A percentile compares a stretch with the other conserved stretches of the same genome.
These are phyloP conservation scores for Leishmania guyanensis DNA, from an alignment of 208 protist species.

Conservation along the genomic window DNA sequence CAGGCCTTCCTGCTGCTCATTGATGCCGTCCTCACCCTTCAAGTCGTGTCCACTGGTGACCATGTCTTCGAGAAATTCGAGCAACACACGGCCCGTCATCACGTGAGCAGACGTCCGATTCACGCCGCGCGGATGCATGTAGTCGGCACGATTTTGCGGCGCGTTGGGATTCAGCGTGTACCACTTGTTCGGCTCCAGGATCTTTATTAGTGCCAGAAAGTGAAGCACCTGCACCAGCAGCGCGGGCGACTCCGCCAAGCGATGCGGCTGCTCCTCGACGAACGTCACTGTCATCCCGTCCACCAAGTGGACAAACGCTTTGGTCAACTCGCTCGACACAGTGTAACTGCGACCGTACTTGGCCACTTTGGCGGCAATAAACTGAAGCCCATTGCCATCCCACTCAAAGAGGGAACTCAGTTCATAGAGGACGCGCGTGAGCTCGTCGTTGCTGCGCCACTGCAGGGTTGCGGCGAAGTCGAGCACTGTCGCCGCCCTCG, in stretches of 20 bases:
- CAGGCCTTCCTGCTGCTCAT: not conserved
- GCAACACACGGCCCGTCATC: constrained; percentile 58
- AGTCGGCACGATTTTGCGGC: constrained; percentile 80
- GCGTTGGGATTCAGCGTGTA: constrained; percentile 64
- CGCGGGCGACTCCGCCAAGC: constrained; percentile 53
- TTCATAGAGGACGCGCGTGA: constrained; percentile 68
- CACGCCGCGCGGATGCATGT: constrained; percentile 69
- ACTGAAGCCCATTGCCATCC: constrained; percentile 77
- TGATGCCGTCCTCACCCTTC: not conserved
- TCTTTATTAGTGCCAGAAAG: constrained; percentile 83
- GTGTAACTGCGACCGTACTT: constrained; percentile 78
- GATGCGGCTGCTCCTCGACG: constrained; percentile 65
- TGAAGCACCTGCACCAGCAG: constrained; percentile 74
- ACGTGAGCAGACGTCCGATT: constrained; percentile 54
- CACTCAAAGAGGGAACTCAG: constrained; percentile 65
- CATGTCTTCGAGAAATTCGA: constrained; percentile 58
- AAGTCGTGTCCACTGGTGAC: constrained; percentile 21
- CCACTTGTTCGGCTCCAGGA: constrained; percentile 89
- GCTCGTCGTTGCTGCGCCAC: constrained; percentile 61
- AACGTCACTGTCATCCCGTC: constrained; percentile 63
- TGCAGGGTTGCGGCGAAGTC: constrained; percentile 76
- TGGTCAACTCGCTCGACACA: constrained; percentile 57
- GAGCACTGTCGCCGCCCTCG: constrained; percentile 67
- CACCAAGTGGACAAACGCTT: constrained; percentile 70
- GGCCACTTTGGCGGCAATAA: constrained; percentile 49